phyloP scores from a whole-genome alignment of 108 stramenopile species.

The Pseudonitzschia delicatissima region DNA sequence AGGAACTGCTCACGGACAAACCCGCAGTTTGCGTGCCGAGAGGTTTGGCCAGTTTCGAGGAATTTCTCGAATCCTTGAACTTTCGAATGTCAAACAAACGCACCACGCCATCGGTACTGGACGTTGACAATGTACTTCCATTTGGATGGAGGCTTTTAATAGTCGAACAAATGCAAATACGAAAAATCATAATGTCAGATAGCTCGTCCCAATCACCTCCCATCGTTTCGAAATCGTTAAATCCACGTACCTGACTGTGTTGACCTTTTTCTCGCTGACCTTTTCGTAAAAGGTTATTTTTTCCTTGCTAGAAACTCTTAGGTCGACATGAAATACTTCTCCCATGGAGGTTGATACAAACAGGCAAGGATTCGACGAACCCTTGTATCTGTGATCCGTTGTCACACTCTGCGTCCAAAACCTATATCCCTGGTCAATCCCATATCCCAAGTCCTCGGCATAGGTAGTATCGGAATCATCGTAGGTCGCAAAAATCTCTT shows the following conservation, averaged over 20 bases:
- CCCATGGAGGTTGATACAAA: slow-evolving; percentile 80
- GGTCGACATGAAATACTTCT: slow-evolving; percentile 66
- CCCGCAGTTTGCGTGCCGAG: slow-evolving; percentile 40
- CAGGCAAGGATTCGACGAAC: slow-evolving; percentile 43
- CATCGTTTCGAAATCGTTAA: background rate
- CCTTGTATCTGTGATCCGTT: slow-evolving; percentile 46
- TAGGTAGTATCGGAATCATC: slow-evolving; percentile 52
- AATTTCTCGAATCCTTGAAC: slow-evolving; percentile 20
- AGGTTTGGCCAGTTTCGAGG: slow-evolving; percentile 22
- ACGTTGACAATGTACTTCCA: slow-evolving; percentile 64
- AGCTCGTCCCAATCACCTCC: background rate
- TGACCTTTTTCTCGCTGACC: slow-evolving; percentile 80
- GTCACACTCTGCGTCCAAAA: slow-evolving; percentile 69
- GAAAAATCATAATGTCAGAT: background rate
- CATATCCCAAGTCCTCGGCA: slow-evolving; percentile 59
- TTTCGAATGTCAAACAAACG: slow-evolving; percentile 78
- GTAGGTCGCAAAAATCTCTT: slow-evolving; percentile 80
- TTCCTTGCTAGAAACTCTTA: slow-evolving; percentile 37
- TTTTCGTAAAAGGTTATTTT: slow-evolving; percentile 56
- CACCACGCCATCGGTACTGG: slow-evolving; percentile 57
- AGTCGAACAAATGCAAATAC: background rate
- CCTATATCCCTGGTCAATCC: slow-evolving; percentile 51
- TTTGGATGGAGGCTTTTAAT: slow-evolving; percentile 64
- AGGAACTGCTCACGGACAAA: slow-evolving; percentile 72
- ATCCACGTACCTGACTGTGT: slow-evolving; percentile 68